A percentile compares a stretch with the other conserved stretches of the same genome.
phyloP scores from a whole-genome alignment of 2,329 filamentous ascomycete species.

The Hypomyces rosellus region DNA sequence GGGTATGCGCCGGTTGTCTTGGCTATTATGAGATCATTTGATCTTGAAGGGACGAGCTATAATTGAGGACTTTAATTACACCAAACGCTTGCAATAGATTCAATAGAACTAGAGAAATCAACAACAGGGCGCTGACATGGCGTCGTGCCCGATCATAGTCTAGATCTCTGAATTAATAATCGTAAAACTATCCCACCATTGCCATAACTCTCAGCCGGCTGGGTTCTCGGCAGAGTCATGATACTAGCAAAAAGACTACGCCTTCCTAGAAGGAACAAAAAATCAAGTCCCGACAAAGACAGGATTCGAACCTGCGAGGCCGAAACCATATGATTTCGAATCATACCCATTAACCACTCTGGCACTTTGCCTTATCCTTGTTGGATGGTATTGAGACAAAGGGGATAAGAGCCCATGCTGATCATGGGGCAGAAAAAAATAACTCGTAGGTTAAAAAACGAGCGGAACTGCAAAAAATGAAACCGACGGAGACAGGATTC shows the following conservation, averaged over 20 bases:
- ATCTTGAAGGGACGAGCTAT: constrained; percentile 30
- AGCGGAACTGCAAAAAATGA: too few relatives aligned
- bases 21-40: constrained; percentile 61
- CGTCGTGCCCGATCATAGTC: too few relatives aligned
- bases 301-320: constrained; percentile 9
- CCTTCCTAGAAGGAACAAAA: too few relatives aligned
- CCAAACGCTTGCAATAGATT: too few relatives aligned
- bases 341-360: constrained; percentile 10
- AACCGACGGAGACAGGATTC: constrained; percentile 2
- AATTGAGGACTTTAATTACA: neutral
- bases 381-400: too few relatives aligned
- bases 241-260: too few relatives aligned
- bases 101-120: too few relatives aligned
- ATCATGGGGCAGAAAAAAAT: neutral
- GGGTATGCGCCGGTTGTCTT: constrained; percentile 57
- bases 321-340: constrained; percentile 9
- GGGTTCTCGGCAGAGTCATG: too few relatives aligned
- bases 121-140: too few relatives aligned
- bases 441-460: too few relatives aligned
- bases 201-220: too few relatives aligned
- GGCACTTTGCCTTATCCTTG: neutral
- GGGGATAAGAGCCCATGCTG: neutral
- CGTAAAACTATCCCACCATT: too few relatives aligned
- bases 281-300: constrained; percentile 5
- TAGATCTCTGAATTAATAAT: neutral